Base-by-base conservation (phyloP, 495 filamentous ascomycete species). In the Daldinia childiae region DNA sequence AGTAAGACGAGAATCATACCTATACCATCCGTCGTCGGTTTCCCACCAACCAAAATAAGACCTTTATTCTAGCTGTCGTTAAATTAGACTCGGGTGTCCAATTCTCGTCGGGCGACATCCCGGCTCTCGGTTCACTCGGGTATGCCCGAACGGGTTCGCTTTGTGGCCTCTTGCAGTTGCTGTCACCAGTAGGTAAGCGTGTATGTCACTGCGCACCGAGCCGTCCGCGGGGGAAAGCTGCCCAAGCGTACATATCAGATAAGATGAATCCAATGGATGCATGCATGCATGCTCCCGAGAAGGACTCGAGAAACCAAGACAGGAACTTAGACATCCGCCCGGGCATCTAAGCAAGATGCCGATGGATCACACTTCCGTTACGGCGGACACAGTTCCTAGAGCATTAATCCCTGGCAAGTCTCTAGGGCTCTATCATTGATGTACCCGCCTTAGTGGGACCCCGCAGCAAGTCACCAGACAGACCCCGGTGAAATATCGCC, bases 31-130 rank as follows among this genome's bases (percentile, higher is more conserved):
- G 15, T 36, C 50, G 34, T 59, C 56, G 59, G 54, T 48, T 59
- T 43, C 52, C 29, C 27, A 15, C 69, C 60, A 67, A 68, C 64
- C 60, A 65, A 39, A 56, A 62, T 19, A 32, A 14, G 2, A 21
- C 29, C 21, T 41, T n/a, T 4, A 24, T 32, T 57, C 64, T 24
- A 72, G n/a, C 48, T 67, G 69, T 72, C 69, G 69, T 72, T 72
- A 68, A 72, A 68, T 72, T 72, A 72, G 69, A 62, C 64, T 72
- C 69, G 69, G 64, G 64, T 72, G 60, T 48, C 55, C 43, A 39
- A 60, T 68, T 72, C 69, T 72, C 69, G 69, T 67, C 64, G 54
- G 38, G 59, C 52, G 30, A 59, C 51, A 67, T 72, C 64, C 69
- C 69, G 69, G 64, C 54, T n/a, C 69, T 72, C 69, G 69, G 64